These are phyloP conservation scores for Vaccinium macrocarpon DNA, from an alignment of 148 eudicot species.

Conservation along the genomic window DNA sequence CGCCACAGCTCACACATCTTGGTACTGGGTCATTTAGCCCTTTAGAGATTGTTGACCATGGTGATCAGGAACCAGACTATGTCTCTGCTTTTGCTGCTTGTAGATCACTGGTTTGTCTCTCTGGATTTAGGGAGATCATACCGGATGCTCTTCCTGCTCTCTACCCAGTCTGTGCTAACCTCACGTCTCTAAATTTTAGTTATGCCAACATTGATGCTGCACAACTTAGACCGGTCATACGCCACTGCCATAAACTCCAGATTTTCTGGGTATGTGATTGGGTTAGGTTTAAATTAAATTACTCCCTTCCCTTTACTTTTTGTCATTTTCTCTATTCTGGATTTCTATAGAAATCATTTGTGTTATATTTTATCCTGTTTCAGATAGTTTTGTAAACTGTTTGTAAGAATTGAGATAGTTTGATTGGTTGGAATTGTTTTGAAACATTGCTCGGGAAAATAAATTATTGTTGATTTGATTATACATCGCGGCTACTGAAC, in stretches of 20 bases:
- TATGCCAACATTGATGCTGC: slow-evolving; percentile 66
- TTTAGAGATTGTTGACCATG: slow-evolving; percentile 33
- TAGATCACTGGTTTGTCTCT: slow-evolving; percentile 63
- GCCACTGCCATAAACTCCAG: slow-evolving; percentile 68
- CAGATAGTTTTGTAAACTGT: not conserved
- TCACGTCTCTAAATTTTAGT: slow-evolving; percentile 76
- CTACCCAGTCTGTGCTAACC: slow-evolving; percentile 64
- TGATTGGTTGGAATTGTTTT: too few relatives aligned
- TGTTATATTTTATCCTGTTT: not conserved
- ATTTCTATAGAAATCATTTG: too few relatives aligned
- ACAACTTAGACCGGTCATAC: slow-evolving; percentile 55
- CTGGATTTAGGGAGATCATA: slow-evolving; percentile 66
- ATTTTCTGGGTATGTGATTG: slow-evolving; percentile 56
- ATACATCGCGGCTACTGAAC: not conserved
- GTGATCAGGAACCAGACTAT: slow-evolving; percentile 59
- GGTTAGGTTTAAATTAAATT: slow-evolving; percentile 1
- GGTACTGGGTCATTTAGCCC: slow-evolving; percentile 76
- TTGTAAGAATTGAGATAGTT: too few relatives aligned
- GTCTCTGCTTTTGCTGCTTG: slow-evolving; percentile 63
- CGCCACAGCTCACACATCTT: slow-evolving; percentile 76
- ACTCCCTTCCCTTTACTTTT: not conserved
- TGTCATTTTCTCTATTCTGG: not conserved
- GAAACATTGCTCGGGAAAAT: too few relatives aligned
- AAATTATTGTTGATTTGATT: not conserved
- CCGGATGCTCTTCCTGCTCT: slow-evolving; percentile 60